Evolutionary conservation across 345 rosid genomes (phyloP), one percentile per base, ranked within the genome.

Genomic region (Camelina laxa): DNA sequence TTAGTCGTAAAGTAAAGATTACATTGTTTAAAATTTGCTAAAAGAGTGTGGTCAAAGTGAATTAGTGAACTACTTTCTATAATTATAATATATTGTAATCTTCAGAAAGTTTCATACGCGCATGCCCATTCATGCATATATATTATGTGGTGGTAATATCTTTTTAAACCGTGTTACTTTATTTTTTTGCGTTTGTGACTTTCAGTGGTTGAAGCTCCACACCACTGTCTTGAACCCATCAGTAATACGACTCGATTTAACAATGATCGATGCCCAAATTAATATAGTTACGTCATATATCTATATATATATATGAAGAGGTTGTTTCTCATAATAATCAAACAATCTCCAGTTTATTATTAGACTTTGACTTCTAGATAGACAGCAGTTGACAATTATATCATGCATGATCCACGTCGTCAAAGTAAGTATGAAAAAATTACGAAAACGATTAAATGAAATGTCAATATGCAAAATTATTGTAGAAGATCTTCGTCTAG

Each of bases 1-100:
- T 33, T 33, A 55, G 77, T 73, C 70, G 70, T 64, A 73, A 73
- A 65, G 77, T 64, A 42, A 64, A 64, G 77, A 33, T 45, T 55
- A 44, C 35, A 30, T 44, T 56, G 35, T 35, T 27, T 53, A 41
- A 6, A 42, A 19, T 19, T 45, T 44, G 27, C 27, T 31, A 21
- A 35, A 20, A 44, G 27, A 64, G 36, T 54, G 70, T 73, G 71
- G 63, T 42, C 57, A 33, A 55, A 55, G 15, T 42, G 24, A 42
- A 63, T 54, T 30, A 63, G 62, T 9, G 69, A 53, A 24, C 42
- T 61, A 30, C n/a, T 41, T 53, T 33, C 55, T 17, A 42, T 19
- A 22, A 55, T 54, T 17, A 62, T 60, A 19, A 6, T 27, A 53
- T 62, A 27, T 15, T 17, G 12, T 27, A 39, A 45, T 44, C 16